Percentiles rank a stretch among this genome's conserved stretches.
These are phyloP conservation scores for Rhodotorula sp. DNA, from an alignment of 1,284 basidiomycete genomes.

Conservation along the genomic window DNA sequence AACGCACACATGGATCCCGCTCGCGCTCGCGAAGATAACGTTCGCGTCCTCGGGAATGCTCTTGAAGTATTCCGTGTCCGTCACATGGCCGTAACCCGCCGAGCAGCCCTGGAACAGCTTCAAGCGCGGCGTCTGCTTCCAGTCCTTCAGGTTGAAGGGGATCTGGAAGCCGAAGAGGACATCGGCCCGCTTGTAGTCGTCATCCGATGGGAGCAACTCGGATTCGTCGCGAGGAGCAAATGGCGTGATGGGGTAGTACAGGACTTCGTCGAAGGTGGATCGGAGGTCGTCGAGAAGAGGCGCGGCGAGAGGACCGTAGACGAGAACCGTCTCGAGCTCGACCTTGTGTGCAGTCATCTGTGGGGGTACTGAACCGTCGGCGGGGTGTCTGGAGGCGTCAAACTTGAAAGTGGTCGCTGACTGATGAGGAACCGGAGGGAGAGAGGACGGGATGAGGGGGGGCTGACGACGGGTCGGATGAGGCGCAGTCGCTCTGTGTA, in stretches of 20 bases:
- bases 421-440: background rate
- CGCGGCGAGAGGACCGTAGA: slow-evolving; percentile 7
- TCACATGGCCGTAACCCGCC: slow-evolving; percentile 26
- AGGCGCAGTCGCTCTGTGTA: background rate
- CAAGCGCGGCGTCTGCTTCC: slow-evolving; percentile 20
- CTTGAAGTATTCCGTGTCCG: slow-evolving; percentile 16
- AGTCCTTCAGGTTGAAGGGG: slow-evolving; percentile 8
- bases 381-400: no score
- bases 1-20: slow-evolving; percentile 29
- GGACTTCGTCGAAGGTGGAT: slow-evolving; percentile 10
- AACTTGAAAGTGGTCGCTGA: background rate
- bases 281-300: slow-evolving; percentile 15
- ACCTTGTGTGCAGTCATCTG: slow-evolving; percentile 12
- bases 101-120: slow-evolving; percentile 27
- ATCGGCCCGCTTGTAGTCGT: slow-evolving; percentile 14
- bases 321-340: slow-evolving; percentile 16
- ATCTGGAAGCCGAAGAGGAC: slow-evolving; percentile 24
- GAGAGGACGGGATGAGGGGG: no score
- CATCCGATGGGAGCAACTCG: slow-evolving; percentile 2
- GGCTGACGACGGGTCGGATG: background rate
- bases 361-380: no score
- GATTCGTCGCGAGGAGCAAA: background rate
- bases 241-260: background rate
- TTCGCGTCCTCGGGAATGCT: slow-evolving; percentile 3
- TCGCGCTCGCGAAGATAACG: slow-evolving; percentile 22